These are phyloP conservation scores for Mucor ambiguus DNA, from an alignment of 371 early-diverging fungal genomes.

Conservation along the genomic window DNA sequence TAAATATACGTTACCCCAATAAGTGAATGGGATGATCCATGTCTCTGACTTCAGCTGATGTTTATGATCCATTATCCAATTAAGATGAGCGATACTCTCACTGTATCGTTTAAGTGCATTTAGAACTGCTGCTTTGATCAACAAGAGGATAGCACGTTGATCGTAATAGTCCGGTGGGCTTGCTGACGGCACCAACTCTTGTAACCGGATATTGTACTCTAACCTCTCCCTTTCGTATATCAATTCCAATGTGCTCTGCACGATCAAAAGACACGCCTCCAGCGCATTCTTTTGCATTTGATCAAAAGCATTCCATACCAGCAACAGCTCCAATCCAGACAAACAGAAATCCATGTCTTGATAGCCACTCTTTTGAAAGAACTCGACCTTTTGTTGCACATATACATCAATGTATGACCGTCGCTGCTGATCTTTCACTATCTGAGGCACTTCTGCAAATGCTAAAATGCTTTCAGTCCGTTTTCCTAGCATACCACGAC, in stretches of 20 bases:
- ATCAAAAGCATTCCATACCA: slow-evolving; percentile 52
- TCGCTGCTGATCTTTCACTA: slow-evolving; percentile 39
- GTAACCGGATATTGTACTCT: slow-evolving; percentile 29
- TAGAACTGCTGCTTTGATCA: slow-evolving; percentile 27
- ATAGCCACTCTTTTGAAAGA: slow-evolving; percentile 47
- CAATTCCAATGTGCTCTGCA: slow-evolving; percentile 34
- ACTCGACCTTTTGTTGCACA: slow-evolving; percentile 43
- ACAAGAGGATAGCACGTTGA: slow-evolving; percentile 27
- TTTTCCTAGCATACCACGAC: slow-evolving; percentile 37
- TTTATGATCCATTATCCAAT: slow-evolving; percentile 55
- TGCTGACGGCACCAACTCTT: slow-evolving; percentile 23
- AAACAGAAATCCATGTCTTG: slow-evolving; percentile 44
- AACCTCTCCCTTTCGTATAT: slow-evolving; percentile 30
- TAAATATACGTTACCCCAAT: slow-evolving; percentile 42
- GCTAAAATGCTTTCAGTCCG: slow-evolving; percentile 38
- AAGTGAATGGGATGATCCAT: slow-evolving; percentile 56
- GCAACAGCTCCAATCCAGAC: slow-evolving; percentile 50
- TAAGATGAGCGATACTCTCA: slow-evolving; percentile 35
- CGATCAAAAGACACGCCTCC: slow-evolving; percentile 25
- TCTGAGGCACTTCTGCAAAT: slow-evolving; percentile 40
- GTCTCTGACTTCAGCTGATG: slow-evolving; percentile 42
- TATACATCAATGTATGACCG: slow-evolving; percentile 49
- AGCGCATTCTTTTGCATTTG: slow-evolving; percentile 43
- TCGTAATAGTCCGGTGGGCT: slow-evolving; percentile 29
- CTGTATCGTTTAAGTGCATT: slow-evolving; percentile 24